Evolutionary conservation across 441 rosid species (phyloP).

Genomic region (Euphorbia celastroides): DNA sequence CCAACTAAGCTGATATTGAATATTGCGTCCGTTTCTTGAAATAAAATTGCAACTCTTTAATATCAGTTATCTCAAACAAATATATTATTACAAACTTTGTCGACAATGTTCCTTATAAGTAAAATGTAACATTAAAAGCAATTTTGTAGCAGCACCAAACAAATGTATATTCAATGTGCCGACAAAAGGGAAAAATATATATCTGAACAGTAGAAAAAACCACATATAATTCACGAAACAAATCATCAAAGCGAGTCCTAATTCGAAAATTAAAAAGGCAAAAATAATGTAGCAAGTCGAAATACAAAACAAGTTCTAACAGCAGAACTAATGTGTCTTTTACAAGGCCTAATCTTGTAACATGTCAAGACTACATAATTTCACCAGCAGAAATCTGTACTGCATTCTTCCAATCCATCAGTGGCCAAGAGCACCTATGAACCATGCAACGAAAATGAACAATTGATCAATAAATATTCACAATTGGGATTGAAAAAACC

Average conservation of each 20-base stretch:
- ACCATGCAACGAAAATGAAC: neutral
- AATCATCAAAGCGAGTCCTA: neutral
- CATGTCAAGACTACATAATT: constrained; percentile 9
- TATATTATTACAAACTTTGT: no score
- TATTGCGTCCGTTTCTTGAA: no score
- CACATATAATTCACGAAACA: neutral
- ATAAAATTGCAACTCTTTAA: no score
- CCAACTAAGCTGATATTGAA: no score
- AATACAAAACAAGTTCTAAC: constrained; percentile 21
- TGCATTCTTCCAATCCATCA: constrained; percentile 3
- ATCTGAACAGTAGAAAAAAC: no score
- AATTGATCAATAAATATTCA: neutral
- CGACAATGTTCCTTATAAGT: no score
- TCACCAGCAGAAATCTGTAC: neutral
- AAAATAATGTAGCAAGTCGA: constrained; percentile 13
- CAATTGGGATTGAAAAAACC: neutral
- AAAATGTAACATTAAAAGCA: no score
- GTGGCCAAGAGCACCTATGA: constrained; percentile 17
- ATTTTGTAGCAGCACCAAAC: no score
- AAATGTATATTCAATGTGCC: no score
- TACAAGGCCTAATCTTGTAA: constrained; percentile 19
- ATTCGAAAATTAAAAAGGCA: neutral
- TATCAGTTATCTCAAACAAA: no score
- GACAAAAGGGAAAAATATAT: no score
- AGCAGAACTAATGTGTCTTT: constrained; percentile 21